phyloP scores from a whole-genome alignment of 202 grass and related monocot species.

The Panicum hallii region DNA sequence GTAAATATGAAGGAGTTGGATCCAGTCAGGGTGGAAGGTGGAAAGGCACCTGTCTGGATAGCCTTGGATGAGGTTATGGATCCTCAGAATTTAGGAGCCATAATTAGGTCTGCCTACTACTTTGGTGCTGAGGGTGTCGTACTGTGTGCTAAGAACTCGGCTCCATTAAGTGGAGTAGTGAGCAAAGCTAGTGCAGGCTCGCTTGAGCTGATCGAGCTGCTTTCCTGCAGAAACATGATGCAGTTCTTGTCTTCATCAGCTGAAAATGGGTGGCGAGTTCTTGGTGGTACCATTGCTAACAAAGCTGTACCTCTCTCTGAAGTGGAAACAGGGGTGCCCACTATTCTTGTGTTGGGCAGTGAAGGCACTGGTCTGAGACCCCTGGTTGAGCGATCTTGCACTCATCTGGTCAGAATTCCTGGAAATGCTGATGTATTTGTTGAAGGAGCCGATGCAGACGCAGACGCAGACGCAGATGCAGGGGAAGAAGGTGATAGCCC shows the following conservation, averaged over 20 bases:
- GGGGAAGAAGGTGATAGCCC: slow-evolving; percentile 55
- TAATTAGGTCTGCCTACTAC: slow-evolving; percentile 92
- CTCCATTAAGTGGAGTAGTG: slow-evolving; percentile 92
- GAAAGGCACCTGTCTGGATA: slow-evolving; percentile 80
- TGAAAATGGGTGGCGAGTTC: slow-evolving; percentile 91
- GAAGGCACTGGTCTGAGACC: slow-evolving; percentile 88
- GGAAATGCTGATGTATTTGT: slow-evolving; percentile 58
- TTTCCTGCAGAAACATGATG: slow-evolving; percentile 97
- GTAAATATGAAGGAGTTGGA: slow-evolving; percentile 81
- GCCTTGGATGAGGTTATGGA: slow-evolving; percentile 96
- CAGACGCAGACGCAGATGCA: slow-evolving; percentile 50
- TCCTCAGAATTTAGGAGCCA: slow-evolving; percentile 96
- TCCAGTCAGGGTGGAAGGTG: slow-evolving; percentile 51
- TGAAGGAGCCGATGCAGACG: slow-evolving; percentile 53
- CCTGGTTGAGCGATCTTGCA: slow-evolving; percentile 86
- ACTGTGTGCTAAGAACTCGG: slow-evolving; percentile 93
- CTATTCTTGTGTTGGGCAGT: slow-evolving; percentile 93
- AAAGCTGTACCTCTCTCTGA: slow-evolving; percentile 80
- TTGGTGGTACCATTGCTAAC: slow-evolving; percentile 78
- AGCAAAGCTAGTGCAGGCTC: slow-evolving; percentile 95
- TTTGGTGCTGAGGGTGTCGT: slow-evolving; percentile 86
- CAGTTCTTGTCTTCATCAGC: slow-evolving; percentile 91
- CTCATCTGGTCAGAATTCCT: slow-evolving; percentile 83
- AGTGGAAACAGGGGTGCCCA: slow-evolving; percentile 60
- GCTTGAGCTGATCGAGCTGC: slow-evolving; percentile 88